These are phyloP conservation scores for Fraxinus velutina DNA, from an alignment of 305 asterid genomes.

Conservation along the genomic window DNA sequence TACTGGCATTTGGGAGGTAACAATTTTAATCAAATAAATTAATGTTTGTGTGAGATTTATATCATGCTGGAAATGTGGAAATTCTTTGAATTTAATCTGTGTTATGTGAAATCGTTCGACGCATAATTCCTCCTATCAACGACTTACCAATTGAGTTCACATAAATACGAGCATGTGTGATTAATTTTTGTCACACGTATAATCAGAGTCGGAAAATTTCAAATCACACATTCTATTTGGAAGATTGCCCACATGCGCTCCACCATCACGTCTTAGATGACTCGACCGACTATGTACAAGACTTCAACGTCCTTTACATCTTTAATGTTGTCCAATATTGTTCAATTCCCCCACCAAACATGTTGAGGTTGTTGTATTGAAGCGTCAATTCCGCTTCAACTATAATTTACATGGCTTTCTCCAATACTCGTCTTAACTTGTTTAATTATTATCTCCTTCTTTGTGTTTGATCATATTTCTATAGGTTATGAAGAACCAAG, in stretches of 20 bases:
- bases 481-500: slow-evolving; percentile 60
- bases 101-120: neutral
- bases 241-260: neutral
- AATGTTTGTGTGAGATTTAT: neutral
- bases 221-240: neutral
- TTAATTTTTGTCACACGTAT: neutral
- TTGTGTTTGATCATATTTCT: neutral
- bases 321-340: neutral
- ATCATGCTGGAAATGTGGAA: neutral
- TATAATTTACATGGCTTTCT: neutral
- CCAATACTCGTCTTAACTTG: neutral
- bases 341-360: neutral
- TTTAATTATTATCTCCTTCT: neutral
- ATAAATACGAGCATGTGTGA: neutral
- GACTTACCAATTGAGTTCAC: neutral
- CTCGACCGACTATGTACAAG: neutral
- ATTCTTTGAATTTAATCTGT: neutral
- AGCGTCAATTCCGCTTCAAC: neutral
- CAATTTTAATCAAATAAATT: neutral
- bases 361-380: neutral
- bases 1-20: slow-evolving; percentile 67
- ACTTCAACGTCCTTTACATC: neutral
- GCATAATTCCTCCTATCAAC: neutral
- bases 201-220: neutral
- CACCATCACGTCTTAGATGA: neutral